Percentiles rank a stretch among this genome's conserved stretches.
phyloP scores from a whole-genome alignment of 1,284 basidiomycete genomes.

The Athelia sp. region DNA sequence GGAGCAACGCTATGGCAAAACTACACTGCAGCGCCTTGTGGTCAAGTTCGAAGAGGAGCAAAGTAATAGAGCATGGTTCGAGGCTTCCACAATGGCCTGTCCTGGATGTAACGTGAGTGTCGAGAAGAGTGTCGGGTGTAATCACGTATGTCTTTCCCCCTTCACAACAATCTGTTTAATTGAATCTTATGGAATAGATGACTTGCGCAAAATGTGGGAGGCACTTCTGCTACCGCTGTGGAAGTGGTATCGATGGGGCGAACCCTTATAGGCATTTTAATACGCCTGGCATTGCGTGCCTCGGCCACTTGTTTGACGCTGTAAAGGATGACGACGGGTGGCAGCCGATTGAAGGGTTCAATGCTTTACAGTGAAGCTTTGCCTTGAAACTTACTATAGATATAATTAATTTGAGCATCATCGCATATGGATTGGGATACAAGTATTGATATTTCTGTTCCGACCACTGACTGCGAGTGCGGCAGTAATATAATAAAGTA shows the following conservation, averaged over 20 bases:
- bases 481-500: too few relatives aligned
- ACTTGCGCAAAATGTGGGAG: slow-evolving; percentile 61
- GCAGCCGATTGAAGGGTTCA: slow-evolving; percentile 47
- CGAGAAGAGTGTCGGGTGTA: slow-evolving; percentile 74
- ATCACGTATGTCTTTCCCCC: slow-evolving; percentile 50
- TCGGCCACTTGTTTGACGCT: slow-evolving; percentile 62
- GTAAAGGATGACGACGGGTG: slow-evolving; percentile 41
- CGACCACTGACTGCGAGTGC: too few relatives aligned
- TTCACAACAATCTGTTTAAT: slow-evolving; percentile 1
- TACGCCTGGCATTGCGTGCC: slow-evolving; percentile 49
- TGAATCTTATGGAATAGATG: slow-evolving; percentile 43
- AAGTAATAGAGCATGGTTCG: slow-evolving; percentile 61
- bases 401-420: too few relatives aligned
- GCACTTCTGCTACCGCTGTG: slow-evolving; percentile 81
- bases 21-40: slow-evolving; percentile 52
- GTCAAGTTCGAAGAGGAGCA: slow-evolving; percentile 59
- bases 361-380: too few relatives aligned
- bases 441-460: too few relatives aligned
- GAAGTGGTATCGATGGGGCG: slow-evolving; percentile 37
- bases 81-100: slow-evolving; percentile 58
- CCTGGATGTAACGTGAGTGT: slow-evolving; percentile 65
- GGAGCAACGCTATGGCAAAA: slow-evolving; percentile 59
- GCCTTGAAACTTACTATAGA: too few relatives aligned
- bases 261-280: slow-evolving; percentile 74
- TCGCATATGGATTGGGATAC: too few relatives aligned